Percentiles rank a stretch among this genome's conserved stretches.
These are phyloP conservation scores for Alternaria triticimaculans DNA, from an alignment of 2,329 filamentous ascomycete species.

Conservation along the genomic window DNA sequence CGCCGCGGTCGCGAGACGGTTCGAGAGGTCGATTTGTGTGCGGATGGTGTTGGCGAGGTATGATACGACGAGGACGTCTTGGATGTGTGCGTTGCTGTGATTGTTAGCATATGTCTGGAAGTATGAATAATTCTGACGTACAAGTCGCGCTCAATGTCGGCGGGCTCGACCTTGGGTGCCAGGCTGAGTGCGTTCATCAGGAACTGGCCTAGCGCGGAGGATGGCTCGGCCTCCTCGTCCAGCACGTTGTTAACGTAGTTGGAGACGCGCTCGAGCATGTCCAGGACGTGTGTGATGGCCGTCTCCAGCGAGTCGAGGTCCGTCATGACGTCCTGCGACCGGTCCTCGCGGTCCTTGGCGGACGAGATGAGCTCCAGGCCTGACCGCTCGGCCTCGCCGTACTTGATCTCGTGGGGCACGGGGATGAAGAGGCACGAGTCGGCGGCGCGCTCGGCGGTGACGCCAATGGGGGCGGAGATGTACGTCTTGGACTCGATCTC, in stretches of 20 bases:
- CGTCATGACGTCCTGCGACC: slow-evolving; percentile 75
- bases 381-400: slow-evolving; percentile 78
- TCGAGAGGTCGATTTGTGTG: slow-evolving; percentile 97
- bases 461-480: slow-evolving; percentile 92
- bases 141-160: slow-evolving; percentile 95
- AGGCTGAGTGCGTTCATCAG: slow-evolving; percentile 91
- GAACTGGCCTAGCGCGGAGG: slow-evolving; percentile 91
- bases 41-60: slow-evolving; percentile 99
- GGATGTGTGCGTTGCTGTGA: slow-evolving; percentile 92
- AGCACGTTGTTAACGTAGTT: slow-evolving; percentile 93
- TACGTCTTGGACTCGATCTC: slow-evolving; percentile 92
- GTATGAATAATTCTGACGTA: slow-evolving; percentile 40
- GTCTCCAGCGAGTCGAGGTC: slow-evolving; percentile 90
- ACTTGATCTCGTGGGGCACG: slow-evolving; percentile 92
- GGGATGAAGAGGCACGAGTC: slow-evolving; percentile 98
- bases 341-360: slow-evolving; percentile 79
- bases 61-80: slow-evolving; percentile 97
- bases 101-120: slow-evolving; percentile 36
- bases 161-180: slow-evolving; percentile 90
- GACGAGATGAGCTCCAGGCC: slow-evolving; percentile 83
- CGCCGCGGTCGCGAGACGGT: slow-evolving; percentile 77
- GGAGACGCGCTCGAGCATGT: slow-evolving; percentile 87
- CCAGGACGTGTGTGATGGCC: slow-evolving; percentile 84
- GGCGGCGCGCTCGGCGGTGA: slow-evolving; percentile 91
- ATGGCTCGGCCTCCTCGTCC: slow-evolving; percentile 89